Percentiles rank a stretch among this genome's conserved stretches.
phyloP scores from a whole-genome alignment of 768 basidiomycete genomes.

The Tephrocybe rancida region DNA sequence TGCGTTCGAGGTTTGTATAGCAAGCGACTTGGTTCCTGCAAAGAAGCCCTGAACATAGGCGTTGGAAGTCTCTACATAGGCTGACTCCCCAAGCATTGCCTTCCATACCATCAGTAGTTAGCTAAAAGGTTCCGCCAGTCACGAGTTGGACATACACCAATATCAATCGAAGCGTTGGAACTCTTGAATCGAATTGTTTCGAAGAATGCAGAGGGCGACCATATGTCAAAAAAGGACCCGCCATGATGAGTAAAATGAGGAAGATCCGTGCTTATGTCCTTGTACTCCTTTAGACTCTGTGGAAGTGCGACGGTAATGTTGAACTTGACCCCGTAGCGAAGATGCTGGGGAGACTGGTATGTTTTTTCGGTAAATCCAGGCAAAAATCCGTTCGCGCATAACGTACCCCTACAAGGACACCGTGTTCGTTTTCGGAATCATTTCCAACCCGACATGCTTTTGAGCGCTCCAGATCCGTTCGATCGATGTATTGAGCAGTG shows the following conservation, averaged over 20 bases:
- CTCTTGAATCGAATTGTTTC: background rate
- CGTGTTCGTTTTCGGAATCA: slow-evolving; percentile 1
- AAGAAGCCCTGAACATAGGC: slow-evolving; percentile 2
- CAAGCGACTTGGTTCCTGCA: background rate
- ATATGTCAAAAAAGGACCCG: slow-evolving; percentile 2
- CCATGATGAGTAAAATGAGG: background rate
- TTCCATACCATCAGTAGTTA: background rate
- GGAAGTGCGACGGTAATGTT: slow-evolving; percentile 4
- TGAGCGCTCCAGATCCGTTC: background rate
- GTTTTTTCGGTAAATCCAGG: background rate
- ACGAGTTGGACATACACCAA: background rate
- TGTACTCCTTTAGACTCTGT: background rate
- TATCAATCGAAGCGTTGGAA: background rate
- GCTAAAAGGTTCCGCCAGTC: background rate
- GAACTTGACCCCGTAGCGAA: background rate
- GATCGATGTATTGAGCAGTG: background rate
- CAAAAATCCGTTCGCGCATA: background rate
- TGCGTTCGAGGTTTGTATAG: background rate
- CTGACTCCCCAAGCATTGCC: background rate
- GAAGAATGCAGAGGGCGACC: slow-evolving; percentile 3
- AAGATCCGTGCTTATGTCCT: slow-evolving; percentile 1
- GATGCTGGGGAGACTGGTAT: background rate
- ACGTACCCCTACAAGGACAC: background rate
- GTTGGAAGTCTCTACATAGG: background rate
- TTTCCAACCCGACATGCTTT: background rate